Evolutionary conservation across 2,329 filamentous ascomycete species (phyloP).

Genomic region (Colletotrichum melonis): DNA sequence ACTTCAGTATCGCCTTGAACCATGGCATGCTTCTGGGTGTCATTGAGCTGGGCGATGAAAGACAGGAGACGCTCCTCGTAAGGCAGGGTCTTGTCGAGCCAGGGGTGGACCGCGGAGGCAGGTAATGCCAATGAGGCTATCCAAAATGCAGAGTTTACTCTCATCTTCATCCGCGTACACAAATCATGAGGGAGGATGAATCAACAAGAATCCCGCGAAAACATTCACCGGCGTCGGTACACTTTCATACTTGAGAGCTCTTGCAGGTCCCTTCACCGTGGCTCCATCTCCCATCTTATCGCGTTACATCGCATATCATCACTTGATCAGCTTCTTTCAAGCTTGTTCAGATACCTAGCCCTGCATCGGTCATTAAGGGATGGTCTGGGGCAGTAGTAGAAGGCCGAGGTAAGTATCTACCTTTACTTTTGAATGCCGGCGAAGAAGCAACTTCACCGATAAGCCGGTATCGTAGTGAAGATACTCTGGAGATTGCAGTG

Average conservation of each 20-base stretch:
- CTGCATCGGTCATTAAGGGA: background rate
- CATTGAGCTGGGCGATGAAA: background rate
- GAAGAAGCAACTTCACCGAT: background rate
- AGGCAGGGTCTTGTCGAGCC: background rate
- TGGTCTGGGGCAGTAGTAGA: background rate
- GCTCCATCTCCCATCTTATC: background rate
- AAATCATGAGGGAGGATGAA: background rate
- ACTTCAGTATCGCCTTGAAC: background rate
- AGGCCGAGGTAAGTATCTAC: background rate
- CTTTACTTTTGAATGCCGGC: background rate
- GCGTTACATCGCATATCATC: background rate
- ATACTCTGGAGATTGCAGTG: background rate
- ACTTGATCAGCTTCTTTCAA: background rate
- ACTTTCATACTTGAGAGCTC: background rate
- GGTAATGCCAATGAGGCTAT: background rate
- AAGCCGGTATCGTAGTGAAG: background rate
- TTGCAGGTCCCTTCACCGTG: background rate
- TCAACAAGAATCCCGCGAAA: background rate
- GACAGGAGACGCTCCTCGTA: background rate
- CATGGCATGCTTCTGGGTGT: background rate
- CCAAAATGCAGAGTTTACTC: background rate
- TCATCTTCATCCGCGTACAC: background rate
- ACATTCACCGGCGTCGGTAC: background rate
- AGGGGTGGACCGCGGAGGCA: background rate
- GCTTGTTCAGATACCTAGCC: background rate